Percentiles rank a stretch among this genome's conserved stretches.
These are phyloP conservation scores for Tetrahymena malaccensis DNA, from an alignment of 73 alveolate species.

Conservation along the genomic window DNA sequence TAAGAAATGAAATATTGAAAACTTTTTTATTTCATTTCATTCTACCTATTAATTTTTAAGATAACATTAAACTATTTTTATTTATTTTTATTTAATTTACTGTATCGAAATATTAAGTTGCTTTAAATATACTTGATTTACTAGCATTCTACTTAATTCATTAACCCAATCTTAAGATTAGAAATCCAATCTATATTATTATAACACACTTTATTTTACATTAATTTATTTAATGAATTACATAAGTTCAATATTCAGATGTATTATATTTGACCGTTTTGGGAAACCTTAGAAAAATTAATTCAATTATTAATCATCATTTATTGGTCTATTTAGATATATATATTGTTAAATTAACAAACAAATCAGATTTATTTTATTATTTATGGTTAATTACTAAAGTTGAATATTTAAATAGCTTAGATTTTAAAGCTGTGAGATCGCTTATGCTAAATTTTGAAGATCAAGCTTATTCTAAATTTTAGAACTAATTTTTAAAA, in stretches of 20 bases:
- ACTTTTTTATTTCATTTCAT: neutral
- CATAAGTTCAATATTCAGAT: neutral
- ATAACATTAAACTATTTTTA: too few species aligned
- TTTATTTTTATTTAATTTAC: neutral
- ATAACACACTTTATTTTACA: too few species aligned
- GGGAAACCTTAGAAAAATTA: neutral
- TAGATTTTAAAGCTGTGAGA: neutral
- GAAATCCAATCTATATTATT: neutral
- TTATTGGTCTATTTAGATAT: too few species aligned
- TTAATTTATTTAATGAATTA: too few species aligned
- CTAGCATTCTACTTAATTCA: neutral
- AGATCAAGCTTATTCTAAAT: too few species aligned
- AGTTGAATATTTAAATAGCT: too few species aligned
- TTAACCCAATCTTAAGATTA: neutral
- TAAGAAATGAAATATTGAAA: neutral
- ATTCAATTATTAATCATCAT: neutral
- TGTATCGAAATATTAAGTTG: neutral
- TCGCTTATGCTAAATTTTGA: neutral
- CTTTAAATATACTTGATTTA: neutral
- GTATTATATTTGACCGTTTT: neutral
- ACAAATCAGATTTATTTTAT: too few species aligned
- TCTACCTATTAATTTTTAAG: neutral
- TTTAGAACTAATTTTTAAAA: neutral
- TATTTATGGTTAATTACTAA: neutral
- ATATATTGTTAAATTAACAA: too few species aligned